Evolutionary conservation across 768 basidiomycete genomes (phyloP), one percentile per base, ranked within the genome.

Genomic region (Collybia sordida): DNA sequence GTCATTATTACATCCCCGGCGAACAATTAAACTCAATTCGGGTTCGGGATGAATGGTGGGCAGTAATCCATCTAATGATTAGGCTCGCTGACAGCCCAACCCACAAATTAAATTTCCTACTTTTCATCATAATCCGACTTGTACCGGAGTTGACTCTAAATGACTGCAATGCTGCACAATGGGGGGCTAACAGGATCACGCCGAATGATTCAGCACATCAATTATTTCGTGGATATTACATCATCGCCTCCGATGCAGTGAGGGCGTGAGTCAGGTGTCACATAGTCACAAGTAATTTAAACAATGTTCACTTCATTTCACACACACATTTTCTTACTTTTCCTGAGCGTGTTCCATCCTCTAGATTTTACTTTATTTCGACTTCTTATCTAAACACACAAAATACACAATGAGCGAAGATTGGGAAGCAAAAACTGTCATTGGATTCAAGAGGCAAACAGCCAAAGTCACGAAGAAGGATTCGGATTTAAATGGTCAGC

Each of bases 341-440:
- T 50, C 49, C 39, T 48, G n/a, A 42, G 45, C 48, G 19, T 38
- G 25, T 41, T 36, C 42, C 44, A 17, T 28, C 51, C 47, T 24
- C 53, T 52, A 22, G 31, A 50, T 41, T 19, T 50, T 34, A 22
- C 42, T 42, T 45, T 28, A 46, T 45, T 52, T 14, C 34, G 18
- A 28, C 15, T 49, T 38, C 49, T 18, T 45, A 9, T 39, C 25
- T n/a, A n/a, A n/a, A n/a, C n/a, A n/a, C 36, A 51, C 21, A 35
- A 18, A 36, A 43, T 2, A 37, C 42, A 45, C 22, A 38, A 83
- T 75, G 74, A 72, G 69, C 61, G 75, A 75, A 66, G 87, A 91
- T 47, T 88, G 86, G 86, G 89, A 93, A 50, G 70, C 64, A 50
- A 88, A 87, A 66, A 64, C 70, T 51, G 85, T 90, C 54, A 89